These are phyloP conservation scores for Alternaria conjuncta DNA, from an alignment of 2,329 filamentous ascomycete genomes.

Conservation along the genomic window DNA sequence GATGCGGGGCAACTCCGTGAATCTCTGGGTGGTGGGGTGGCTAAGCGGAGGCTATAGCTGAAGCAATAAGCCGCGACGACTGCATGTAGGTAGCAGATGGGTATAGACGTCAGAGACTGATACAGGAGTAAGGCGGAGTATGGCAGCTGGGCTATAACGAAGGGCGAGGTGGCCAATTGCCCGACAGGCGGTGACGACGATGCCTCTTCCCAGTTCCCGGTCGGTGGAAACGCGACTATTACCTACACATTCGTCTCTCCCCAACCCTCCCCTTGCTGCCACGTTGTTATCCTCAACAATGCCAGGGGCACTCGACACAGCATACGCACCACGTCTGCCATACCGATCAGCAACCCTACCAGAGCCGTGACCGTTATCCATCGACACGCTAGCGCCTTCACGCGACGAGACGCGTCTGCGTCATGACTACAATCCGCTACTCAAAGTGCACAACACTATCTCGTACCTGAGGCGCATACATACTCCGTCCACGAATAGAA, in stretches of 20 bases:
- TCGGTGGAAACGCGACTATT: constrained; percentile 1
- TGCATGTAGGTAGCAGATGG: background rate
- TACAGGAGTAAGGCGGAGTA: background rate
- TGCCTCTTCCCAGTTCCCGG: constrained; percentile 1
- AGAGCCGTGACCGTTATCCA: background rate
- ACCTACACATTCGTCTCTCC: background rate
- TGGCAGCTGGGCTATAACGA: background rate
- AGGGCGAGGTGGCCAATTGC: background rate
- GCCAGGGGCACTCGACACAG: constrained; percentile 2
- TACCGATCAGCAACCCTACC: background rate
- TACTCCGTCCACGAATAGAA: background rate
- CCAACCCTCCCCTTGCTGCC: constrained; percentile 2
- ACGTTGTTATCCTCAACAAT: constrained; percentile 10
- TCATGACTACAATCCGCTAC: background rate
- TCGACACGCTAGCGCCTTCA: constrained; percentile 4
- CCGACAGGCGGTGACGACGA: background rate
- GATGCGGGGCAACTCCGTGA: constrained; percentile 35
- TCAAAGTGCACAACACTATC: background rate
- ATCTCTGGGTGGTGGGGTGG: constrained; percentile 16
- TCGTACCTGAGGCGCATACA: background rate
- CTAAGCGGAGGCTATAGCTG: constrained; percentile 6
- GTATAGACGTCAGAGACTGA: background rate
- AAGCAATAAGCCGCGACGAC: background rate
- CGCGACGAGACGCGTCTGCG: constrained; percentile 17
- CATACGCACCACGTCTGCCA: constrained; percentile 5